Conservation (phyloP, 345 rosid genomes). For the Salix arbutifolia region DNA sequence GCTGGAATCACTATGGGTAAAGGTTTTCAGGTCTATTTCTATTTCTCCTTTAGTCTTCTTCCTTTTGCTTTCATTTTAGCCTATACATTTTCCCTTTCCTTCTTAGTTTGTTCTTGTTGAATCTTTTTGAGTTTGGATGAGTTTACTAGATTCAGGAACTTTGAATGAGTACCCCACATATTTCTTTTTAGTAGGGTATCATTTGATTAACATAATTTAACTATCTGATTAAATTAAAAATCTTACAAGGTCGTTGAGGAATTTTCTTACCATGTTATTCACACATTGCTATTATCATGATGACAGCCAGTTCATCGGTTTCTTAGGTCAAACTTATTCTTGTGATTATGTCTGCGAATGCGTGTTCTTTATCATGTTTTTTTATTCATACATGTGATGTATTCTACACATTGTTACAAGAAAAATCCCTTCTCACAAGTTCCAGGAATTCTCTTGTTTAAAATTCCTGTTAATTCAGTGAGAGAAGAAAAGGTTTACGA, state of each 20-base stretch:
- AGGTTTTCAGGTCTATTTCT: conserved; percentile 74
- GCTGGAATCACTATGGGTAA: conserved; percentile 87
- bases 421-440: background rate
- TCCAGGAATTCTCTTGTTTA: background rate
- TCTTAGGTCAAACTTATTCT: background rate
- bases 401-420: background rate
- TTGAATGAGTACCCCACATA: background rate
- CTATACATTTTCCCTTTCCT: background rate
- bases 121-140: background rate
- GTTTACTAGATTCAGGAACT: background rate
- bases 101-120: background rate
- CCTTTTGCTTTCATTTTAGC: background rate
- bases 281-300: background rate
- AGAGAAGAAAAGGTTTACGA: background rate
- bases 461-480: conserved; percentile 1
- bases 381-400: background rate
- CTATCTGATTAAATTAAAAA: background rate
- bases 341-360: background rate
- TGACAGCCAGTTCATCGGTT: background rate
- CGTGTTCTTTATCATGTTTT: background rate
- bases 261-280: background rate
- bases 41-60: background rate
- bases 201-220: background rate
- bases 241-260: background rate
- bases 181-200: background rate